A percentile compares a stretch with the other conserved stretches of the same genome.
phyloP scores from a whole-genome alignment of 2,329 filamentous ascomycete genomes.

The Paracoccidioides brasiliensis region DNA sequence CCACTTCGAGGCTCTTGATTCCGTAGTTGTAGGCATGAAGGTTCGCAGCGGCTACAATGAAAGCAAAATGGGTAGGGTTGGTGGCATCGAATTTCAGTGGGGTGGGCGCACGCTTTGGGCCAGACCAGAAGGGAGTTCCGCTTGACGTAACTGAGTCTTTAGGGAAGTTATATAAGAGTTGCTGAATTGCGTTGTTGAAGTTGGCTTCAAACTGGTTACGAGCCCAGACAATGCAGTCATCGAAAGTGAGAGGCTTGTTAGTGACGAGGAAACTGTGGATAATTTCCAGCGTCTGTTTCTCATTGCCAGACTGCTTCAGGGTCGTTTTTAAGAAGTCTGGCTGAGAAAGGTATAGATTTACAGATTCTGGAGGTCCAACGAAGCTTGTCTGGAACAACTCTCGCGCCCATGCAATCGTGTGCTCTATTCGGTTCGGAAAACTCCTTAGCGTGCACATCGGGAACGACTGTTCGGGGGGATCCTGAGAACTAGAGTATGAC shows the following conservation, averaged over 20 bases:
- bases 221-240: constrained; percentile 95
- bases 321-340: constrained; percentile 79
- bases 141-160: constrained; percentile 81
- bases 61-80: constrained; percentile 76
- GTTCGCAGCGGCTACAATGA: constrained; percentile 77
- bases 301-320: constrained; percentile 84
- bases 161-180: constrained; percentile 92
- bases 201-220: constrained; percentile 89
- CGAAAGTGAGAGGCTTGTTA: constrained; percentile 81
- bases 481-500: constrained; percentile 93
- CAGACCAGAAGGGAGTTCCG: constrained; percentile 92
- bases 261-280: constrained; percentile 82
- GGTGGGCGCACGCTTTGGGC: constrained; percentile 90
- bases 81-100: constrained; percentile 75
- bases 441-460: constrained; percentile 96
- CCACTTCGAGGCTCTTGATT: constrained; percentile 69
- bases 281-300: constrained; percentile 84
- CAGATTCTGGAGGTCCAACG: constrained; percentile 82
- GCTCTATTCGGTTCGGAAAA: constrained; percentile 97
- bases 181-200: constrained; percentile 92
- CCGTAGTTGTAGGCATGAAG: constrained; percentile 97
- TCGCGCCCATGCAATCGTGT: constrained; percentile 96
- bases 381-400: constrained; percentile 93
- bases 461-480: constrained; percentile 96
- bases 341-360: constrained; percentile 86